Evolutionary conservation across 1,284 basidiomycete species (phyloP).

Genomic region (Mycosarcoma mackinlayi): DNA sequence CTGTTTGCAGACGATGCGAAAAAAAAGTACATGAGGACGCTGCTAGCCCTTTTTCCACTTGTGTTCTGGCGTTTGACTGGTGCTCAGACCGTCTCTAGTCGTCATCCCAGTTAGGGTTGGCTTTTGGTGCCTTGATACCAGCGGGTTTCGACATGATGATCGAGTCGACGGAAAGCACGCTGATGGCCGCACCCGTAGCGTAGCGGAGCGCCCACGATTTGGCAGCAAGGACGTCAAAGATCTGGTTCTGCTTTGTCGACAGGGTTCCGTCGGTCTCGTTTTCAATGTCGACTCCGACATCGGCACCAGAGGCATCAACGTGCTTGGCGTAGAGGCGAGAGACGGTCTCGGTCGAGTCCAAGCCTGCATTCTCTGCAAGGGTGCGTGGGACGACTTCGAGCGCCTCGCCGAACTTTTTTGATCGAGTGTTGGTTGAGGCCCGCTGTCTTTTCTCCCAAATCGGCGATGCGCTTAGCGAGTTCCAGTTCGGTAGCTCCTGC

Average conservation of each 20-base stretch:
- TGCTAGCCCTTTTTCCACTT: background rate
- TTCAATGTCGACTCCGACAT: slow-evolving; percentile 89
- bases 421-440: slow-evolving; percentile 95
- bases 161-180: slow-evolving; percentile 93
- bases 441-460: slow-evolving; percentile 86
- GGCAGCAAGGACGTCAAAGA: slow-evolving; percentile 81
- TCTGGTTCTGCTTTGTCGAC: slow-evolving; percentile 45
- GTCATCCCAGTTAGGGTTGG: slow-evolving; percentile 68
- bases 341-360: slow-evolving; percentile 91
- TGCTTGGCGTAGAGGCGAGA: slow-evolving; percentile 90
- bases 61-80: background rate
- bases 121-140: slow-evolving; percentile 67
- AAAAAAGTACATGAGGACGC: slow-evolving; percentile 1
- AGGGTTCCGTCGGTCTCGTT: slow-evolving; percentile 56
- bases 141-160: slow-evolving; percentile 82
- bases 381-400: slow-evolving; percentile 93
- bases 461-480: slow-evolving; percentile 83
- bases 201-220: slow-evolving; percentile 89
- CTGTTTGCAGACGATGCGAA: background rate
- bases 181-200: slow-evolving; percentile 91
- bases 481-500: slow-evolving; percentile 95
- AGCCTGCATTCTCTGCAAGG: slow-evolving; percentile 94
- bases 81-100: no score
- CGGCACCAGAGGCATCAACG: slow-evolving; percentile 70
- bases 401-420: slow-evolving; percentile 86